Evolutionary conservation across 1,284 basidiomycete species (phyloP), one percentile per base, ranked within the genome.

Genomic region (Coriolopsis trogii): DNA sequence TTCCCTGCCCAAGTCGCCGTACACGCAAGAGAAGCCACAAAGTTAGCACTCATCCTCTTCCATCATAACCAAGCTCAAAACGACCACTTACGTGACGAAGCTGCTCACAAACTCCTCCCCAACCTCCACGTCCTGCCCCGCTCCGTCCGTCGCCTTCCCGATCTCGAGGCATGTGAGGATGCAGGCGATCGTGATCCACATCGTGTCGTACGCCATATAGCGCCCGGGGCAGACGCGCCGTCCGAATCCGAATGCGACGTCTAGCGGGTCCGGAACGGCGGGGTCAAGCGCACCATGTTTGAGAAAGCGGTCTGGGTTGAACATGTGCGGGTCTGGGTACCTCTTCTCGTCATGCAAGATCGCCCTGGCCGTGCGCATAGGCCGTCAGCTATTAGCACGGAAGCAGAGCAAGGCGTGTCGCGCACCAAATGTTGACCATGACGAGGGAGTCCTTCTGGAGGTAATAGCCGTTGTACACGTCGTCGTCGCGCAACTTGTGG

Each of bases 251-350:
- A 67, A 67, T 3, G 46, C 49, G 16, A 55, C 55, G 7, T 45
- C 43, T 15, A 45, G 33, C 18, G 64, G 62, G 38, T 50, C 50
- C 20, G 37, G 47, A 15, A 53, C 29, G 25, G 53, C 45, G 1
- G 54, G 42, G 6, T 51, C 33, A 26, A 52, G 47, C 30, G 15
- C 23, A 15, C 51, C 55, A 43, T 49, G 36, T n/a, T 52, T 49
- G 33, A 66, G 51, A 57, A 62, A 68, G 9, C 63, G 56, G 26
- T 63, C 64, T 0, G 66, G 60, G 23, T 56, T 45, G 53, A 67
- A 66, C 4, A 34, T 15, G 24, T 59, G 51, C 7, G 63, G 59
- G 4, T 62, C 50, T 1, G 56, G 42, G 38, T 62, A 66, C 2
- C 28, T 30, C 2, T 49, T 41, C 9, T 56, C 53, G 31, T 66